Percentiles rank a stretch among this genome's conserved stretches.
These are phyloP conservation scores for Calonectria hongkongensis DNA, from an alignment of 2,329 filamentous ascomycete genomes.

Conservation along the genomic window DNA sequence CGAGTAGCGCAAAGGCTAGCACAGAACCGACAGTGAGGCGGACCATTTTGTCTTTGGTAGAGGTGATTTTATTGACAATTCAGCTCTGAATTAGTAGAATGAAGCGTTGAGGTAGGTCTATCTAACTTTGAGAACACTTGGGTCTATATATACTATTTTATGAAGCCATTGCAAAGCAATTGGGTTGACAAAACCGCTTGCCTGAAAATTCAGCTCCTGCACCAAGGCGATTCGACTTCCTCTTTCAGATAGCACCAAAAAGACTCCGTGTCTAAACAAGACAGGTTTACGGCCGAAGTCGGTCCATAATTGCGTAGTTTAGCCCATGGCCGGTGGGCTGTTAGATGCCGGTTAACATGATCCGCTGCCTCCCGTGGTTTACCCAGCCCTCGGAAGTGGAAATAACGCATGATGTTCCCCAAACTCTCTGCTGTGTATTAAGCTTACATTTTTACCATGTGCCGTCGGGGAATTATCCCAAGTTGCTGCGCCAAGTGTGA, in stretches of 20 bases:
- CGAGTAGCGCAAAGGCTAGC: constrained; percentile 1
- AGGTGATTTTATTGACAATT: background rate
- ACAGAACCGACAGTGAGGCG: constrained; percentile 1
- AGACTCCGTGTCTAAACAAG: constrained; percentile 1
- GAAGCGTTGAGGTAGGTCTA: background rate
- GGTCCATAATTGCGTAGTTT: constrained; percentile 11
- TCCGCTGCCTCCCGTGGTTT: background rate
- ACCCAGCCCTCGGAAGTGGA: constrained; percentile 6
- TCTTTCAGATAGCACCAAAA: background rate
- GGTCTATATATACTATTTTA: background rate
- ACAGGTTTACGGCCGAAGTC: background rate
- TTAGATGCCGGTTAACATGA: background rate
- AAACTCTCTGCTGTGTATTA: constrained; percentile 6
- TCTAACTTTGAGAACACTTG: background rate
- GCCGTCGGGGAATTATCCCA: constrained; percentile 16
- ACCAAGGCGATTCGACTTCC: background rate
- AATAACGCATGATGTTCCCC: background rate
- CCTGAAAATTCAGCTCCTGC: background rate
- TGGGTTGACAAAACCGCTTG: background rate
- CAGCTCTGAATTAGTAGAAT: too few species aligned
- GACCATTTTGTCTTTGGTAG: background rate
- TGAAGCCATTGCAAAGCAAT: background rate
- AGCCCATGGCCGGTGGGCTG: background rate
- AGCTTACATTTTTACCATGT: constrained; percentile 19
- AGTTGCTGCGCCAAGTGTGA: constrained; percentile 6